Evolutionary conservation across 768 basidiomycete genomes (phyloP), one percentile per base, ranked within the genome.

Genomic region (Mycena pura): DNA sequence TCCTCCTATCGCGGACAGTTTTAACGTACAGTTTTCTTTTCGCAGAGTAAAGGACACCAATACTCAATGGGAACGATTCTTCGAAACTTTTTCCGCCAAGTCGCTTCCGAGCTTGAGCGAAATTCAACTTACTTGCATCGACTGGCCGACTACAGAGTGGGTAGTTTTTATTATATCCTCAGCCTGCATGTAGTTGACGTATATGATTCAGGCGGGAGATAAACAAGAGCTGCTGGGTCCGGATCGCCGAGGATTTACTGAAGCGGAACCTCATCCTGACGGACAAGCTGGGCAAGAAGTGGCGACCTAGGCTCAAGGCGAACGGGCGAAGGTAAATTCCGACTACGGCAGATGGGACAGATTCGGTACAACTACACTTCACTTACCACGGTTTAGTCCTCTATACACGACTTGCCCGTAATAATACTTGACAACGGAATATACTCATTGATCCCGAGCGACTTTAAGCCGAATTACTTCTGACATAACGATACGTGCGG

Each of bases 191-290:
- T 8, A 13, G 17, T 28, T 36, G 3, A 17, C 11, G 21, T 24
- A 17, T 43, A 11, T 39, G 11, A 15, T 41, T 0, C 38, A 49
- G 57, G 28, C 49, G 57, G 6, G 41, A 64, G 5, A 60, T 64
- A 39, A 15, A 24, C 15, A 64, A 64, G 57, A 64, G 57, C 36
- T 45, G 40, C 38, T 64, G 63, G 63, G 57, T 60, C 21, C 63
- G 40, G 8, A 54, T 50, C 57, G 57, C 63, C 0, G 63, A 50
- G 28, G n/a, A 19, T 6, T 11, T 64, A 17, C 25, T 56, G 19
- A 46, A 64, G 14, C 43, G 27, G n/a, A 24, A 39, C 9, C 40
- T 64, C 15, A 29, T 45, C n/a, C 41, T 64, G 5, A 29, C 29
- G 17, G 63, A 64, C 54, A 22, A 27, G 58, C 14, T 44, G 5